Percentiles rank a stretch among this genome's conserved stretches.
Evolutionary conservation across 2,329 filamentous ascomycete genomes (phyloP).

Genomic region (Scedosporium minutisporum): DNA sequence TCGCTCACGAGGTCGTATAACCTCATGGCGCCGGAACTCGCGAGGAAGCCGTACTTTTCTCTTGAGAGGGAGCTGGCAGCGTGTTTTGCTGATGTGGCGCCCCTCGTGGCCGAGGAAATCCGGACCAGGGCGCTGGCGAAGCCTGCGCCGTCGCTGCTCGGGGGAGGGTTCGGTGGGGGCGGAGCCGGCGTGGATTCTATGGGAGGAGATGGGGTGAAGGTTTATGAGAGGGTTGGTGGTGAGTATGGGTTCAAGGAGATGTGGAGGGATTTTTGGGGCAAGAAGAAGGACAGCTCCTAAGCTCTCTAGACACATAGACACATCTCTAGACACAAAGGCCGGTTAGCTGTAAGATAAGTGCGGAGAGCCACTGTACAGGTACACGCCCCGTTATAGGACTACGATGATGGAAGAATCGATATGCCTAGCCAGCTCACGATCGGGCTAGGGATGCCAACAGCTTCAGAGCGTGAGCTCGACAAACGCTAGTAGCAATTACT

Average conservation of each 20-base stretch:
- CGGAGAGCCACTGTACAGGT: neutral
- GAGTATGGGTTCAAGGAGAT: slow-evolving; percentile 84
- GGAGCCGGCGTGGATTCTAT: neutral
- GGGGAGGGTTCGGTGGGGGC: slow-evolving; percentile 36
- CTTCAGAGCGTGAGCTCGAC: no score
- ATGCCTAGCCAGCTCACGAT: no score
- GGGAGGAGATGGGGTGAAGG: slow-evolving; percentile 37
- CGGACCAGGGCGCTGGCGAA: slow-evolving; percentile 51
- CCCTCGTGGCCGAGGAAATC: slow-evolving; percentile 63
- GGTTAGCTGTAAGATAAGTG: neutral
- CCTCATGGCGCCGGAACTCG: slow-evolving; percentile 82
- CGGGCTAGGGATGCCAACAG: no score
- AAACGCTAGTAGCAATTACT: no score
- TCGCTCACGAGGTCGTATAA: slow-evolving; percentile 79
- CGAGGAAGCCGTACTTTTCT: slow-evolving; percentile 85
- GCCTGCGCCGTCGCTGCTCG: slow-evolving; percentile 22
- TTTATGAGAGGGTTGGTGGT: slow-evolving; percentile 65
- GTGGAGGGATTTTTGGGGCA: slow-evolving; percentile 69
- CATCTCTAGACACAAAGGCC: neutral
- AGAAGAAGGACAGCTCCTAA: slow-evolving; percentile 4
- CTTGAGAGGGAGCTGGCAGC: slow-evolving; percentile 70
- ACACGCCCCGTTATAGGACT: no score
- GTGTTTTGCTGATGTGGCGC: slow-evolving; percentile 82
- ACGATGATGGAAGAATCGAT: no score
- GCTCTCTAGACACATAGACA: neutral